Conservation (phyloP, 768 basidiomycete species). For the Auricularia sp. region DNA sequence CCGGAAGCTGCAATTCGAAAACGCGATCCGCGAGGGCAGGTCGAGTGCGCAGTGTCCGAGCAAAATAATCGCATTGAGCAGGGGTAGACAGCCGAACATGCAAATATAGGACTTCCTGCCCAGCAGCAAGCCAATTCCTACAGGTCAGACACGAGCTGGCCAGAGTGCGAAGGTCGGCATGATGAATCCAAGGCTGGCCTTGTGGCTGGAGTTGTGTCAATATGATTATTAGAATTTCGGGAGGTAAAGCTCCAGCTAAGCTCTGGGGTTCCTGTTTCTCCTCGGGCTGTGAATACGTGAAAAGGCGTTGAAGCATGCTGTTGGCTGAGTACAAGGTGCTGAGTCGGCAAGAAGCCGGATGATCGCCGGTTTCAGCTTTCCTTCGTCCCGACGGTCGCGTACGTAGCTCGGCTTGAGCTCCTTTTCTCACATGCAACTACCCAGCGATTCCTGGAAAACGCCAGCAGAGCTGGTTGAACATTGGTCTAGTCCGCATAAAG, state of each 20-base stretch:
- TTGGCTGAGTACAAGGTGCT: no score
- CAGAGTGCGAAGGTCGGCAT: no score
- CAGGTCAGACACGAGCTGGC: background rate
- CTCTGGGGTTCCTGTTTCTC: no score
- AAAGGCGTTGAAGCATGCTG: background rate
- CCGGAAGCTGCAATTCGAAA: background rate
- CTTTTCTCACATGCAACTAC: background rate
- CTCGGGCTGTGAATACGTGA: background rate
- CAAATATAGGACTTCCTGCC: background rate
- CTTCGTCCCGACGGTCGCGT: no score
- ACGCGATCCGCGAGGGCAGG: background rate
- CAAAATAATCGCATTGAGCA: background rate
- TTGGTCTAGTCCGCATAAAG: background rate
- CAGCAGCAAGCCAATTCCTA: background rate
- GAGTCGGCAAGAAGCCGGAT: no score
- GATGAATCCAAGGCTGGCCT: no score
- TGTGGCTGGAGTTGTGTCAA: no score
- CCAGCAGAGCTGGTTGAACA: background rate
- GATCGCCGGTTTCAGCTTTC: no score
- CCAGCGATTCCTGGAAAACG: background rate
- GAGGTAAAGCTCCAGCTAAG: no score
- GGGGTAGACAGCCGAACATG: background rate
- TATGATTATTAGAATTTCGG: no score
- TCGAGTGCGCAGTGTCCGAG: background rate
- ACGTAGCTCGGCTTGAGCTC: no score